A percentile compares a stretch with the other conserved stretches of the same genome.
These are phyloP conservation scores for Pulveroboletus frians DNA, from an alignment of 768 basidiomycete species.

Conservation along the genomic window DNA sequence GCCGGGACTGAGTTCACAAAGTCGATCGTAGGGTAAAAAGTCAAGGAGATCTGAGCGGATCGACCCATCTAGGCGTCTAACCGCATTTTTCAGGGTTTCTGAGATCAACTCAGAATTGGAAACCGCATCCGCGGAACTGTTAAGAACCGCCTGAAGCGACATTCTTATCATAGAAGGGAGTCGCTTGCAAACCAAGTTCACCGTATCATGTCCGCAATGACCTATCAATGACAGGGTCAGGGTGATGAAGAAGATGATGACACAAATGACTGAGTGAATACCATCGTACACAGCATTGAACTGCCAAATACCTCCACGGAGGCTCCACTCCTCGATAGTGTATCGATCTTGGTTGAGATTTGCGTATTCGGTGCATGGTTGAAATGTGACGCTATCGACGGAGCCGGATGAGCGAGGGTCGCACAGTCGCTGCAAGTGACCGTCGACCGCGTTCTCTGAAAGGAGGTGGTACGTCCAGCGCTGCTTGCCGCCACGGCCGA, in stretches of 20 bases:
- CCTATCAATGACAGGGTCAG: constrained; percentile 30
- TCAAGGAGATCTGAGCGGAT: constrained; percentile 41
- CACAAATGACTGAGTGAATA: constrained; percentile 14
- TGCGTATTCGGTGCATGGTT: constrained; percentile 37
- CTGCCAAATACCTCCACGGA: constrained; percentile 38
- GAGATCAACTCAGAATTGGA: constrained; percentile 34
- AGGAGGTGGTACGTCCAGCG: constrained; percentile 53
- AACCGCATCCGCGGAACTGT: constrained; percentile 16
- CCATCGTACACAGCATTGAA: constrained; percentile 47
- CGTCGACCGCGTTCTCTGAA: constrained; percentile 35
- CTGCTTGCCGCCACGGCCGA: constrained; percentile 46
- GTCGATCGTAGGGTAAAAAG: constrained; percentile 38
- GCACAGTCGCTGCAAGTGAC: constrained; percentile 37
- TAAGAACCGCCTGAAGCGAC: constrained; percentile 35
- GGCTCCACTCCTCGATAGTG: constrained; percentile 37
- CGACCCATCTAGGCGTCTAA: constrained; percentile 38
- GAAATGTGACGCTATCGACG: constrained; percentile 40
- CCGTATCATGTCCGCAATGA: constrained; percentile 45
- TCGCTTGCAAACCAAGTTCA: constrained; percentile 37
- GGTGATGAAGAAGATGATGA: constrained; percentile 15
- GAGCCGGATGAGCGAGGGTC: constrained; percentile 29
- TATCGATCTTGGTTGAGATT: constrained; percentile 40
- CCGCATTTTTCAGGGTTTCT: constrained; percentile 33
- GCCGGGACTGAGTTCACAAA: constrained; percentile 33
- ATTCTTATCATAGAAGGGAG: constrained; percentile 39